Base-by-base conservation (phyloP, 2,329 filamentous ascomycete genomes). In the Fusarium avenaceum region DNA sequence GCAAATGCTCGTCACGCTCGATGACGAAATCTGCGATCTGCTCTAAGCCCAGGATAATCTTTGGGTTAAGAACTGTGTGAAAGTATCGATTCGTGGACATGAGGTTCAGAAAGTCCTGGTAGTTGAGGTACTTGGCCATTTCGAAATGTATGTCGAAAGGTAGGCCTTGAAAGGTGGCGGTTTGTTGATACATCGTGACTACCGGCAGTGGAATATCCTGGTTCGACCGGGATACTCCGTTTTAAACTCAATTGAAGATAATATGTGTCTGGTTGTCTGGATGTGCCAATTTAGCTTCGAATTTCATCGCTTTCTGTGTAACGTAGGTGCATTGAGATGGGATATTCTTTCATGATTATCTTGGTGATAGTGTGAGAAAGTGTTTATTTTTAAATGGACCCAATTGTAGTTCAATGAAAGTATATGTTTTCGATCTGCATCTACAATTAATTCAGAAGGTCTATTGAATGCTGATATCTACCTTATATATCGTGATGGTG, bases 71-170 rank as follows among this genome's bases (percentile, higher is more conserved):
- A 10, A 22, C 6, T 14, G 44, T 13, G 9, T 61, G 48, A 11
- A 73, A 63, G 30, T 60, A 35, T 2, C 65, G 65, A 7, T 57
- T 72, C 8, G 70, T 65, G 0, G 56, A 42, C 22, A 51, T 40
- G 3, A 72, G 38, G 19, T n/a, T 53, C 10, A 72, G 38, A 0
- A 70, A 50, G 7, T 47, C 57, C 6, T 1, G 24, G 4, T 64
- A 67, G 15, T 60, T 49, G 4, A 72, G 32, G 5, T 57, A 24
- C 6, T 35, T 58, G 30, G 56, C 54, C 7, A 72, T 43, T 35
- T 69, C 63, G 22, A 59, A 51, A 11, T 72, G 66, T 4, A 72
- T 54, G 4, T 72, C 67, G 15, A 59, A 69, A 13, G 70, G 67
- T 4, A 73, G 62, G 22, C 24, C 7, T 26, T 64, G 22, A 6